A percentile compares a stretch with the other conserved stretches of the same genome.
These are phyloP conservation scores for Dryas integrifolia DNA, from an alignment of 331 rosid species.

Conservation along the genomic window DNA sequence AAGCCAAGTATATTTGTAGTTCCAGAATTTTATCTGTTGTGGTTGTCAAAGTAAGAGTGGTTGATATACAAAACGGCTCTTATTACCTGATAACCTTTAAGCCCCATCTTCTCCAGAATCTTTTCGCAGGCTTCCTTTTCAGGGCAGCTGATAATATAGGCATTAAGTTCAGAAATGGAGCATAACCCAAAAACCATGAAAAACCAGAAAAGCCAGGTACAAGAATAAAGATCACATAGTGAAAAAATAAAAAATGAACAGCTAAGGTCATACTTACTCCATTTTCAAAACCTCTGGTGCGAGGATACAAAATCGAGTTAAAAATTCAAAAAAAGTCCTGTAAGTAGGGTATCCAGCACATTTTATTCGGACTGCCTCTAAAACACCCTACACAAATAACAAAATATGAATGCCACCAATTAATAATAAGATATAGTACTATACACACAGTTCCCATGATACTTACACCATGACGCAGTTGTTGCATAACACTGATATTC, in stretches of 20 bases:
- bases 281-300: slow-evolving; percentile 74
- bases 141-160: slow-evolving; percentile 48
- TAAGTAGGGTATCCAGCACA: slow-evolving; percentile 94
- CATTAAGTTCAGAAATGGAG: slow-evolving; percentile 30
- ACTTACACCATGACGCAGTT: slow-evolving; percentile 85
- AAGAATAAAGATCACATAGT: not conserved
- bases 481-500: slow-evolving; percentile 67
- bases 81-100: slow-evolving; percentile 78
- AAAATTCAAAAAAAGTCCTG: slow-evolving; percentile 60
- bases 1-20: slow-evolving; percentile 4
- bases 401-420: slow-evolving; percentile 32
- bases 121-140: slow-evolving; percentile 57
- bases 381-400: slow-evolving; percentile 73
- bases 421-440: slow-evolving; percentile 8
- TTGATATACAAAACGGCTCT: slow-evolving; percentile 2
- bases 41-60: not conserved
- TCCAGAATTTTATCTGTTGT: not conserved
- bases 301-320: slow-evolving; percentile 56
- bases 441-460: slow-evolving; percentile 26
- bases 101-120: slow-evolving; percentile 69
- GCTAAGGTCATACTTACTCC: slow-evolving; percentile 49
- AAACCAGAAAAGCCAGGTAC: not conserved
- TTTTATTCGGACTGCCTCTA: slow-evolving; percentile 91
- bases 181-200: slow-evolving; percentile 7
- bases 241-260: not conserved